phyloP scores from a whole-genome alignment of 768 basidiomycete genomes.

The Trametes cingulata region DNA sequence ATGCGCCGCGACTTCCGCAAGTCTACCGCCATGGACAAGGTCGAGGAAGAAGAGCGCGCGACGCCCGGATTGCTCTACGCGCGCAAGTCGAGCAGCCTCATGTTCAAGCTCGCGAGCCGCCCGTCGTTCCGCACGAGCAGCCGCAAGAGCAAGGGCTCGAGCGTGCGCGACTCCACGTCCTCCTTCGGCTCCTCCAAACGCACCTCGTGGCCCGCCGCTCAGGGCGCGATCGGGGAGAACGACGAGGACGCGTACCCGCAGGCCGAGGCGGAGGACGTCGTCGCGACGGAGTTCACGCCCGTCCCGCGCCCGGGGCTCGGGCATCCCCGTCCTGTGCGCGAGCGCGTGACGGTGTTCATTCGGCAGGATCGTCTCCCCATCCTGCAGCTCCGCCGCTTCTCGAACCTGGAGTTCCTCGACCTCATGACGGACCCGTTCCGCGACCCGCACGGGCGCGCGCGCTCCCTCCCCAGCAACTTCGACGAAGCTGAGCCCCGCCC shows the following conservation, averaged over 20 bases:
- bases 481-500: neutral
- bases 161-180: conserved; percentile 15
- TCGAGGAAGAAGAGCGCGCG: conserved; percentile 1
- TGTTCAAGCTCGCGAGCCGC: conserved; percentile 6
- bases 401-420: conserved; percentile 26
- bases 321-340: neutral
- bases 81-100: conserved; percentile 18
- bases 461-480: conserved; percentile 14
- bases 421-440: conserved; percentile 19
- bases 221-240: neutral
- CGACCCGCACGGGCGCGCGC: conserved; percentile 13
- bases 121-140: neutral
- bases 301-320: neutral
- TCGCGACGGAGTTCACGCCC: conserved; percentile 1
- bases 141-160: conserved; percentile 11
- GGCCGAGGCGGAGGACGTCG: conserved; percentile 4
- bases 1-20: conserved; percentile 19
- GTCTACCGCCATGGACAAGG: neutral
- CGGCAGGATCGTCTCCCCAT: conserved; percentile 19
- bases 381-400: conserved; percentile 25
- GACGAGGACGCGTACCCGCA: neutral
- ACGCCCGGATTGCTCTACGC: conserved; percentile 1
- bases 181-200: conserved; percentile 15
- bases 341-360: conserved; percentile 26
- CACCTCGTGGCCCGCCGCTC: conserved; percentile 7